phyloP scores from a whole-genome alignment of 805 yeast genomes.

The baker's yeast (Saccharomyces cerevisiae) region DNA sequence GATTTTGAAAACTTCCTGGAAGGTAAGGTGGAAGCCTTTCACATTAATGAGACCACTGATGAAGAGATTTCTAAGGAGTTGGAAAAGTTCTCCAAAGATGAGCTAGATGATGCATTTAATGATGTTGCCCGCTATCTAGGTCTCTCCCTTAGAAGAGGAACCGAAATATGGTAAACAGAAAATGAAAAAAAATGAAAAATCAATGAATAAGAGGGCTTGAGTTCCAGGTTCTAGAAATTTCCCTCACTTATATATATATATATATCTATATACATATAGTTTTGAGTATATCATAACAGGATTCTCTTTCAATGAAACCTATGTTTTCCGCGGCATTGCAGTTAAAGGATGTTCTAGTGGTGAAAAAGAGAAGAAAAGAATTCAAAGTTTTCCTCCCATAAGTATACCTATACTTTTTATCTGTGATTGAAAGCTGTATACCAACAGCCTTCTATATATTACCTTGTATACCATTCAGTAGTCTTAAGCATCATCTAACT shows the following conservation, averaged over 20 bases:
- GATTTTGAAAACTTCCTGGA: conserved; percentile 43
- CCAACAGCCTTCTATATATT: background rate
- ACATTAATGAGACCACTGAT: conserved; percentile 29
- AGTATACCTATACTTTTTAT: too few species aligned
- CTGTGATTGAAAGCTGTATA: background rate
- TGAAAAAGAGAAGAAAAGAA: too few species aligned
- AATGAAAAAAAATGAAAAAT: background rate
- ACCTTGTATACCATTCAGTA: background rate
- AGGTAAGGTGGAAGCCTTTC: conserved; percentile 40
- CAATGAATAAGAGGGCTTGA: background rate
- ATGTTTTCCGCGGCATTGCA: background rate
- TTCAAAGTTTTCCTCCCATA: background rate
- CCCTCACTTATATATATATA: too few species aligned
- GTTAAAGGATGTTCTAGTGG: background rate
- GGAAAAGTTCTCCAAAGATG: conserved; percentile 35
- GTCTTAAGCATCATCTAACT: background rate
- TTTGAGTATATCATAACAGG: background rate
- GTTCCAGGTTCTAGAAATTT: too few species aligned
- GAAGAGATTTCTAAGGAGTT: conserved; percentile 26
- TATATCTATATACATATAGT: background rate
- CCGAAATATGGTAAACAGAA: conserved; percentile 39
- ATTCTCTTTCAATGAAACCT: background rate
- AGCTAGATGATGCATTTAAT: conserved; percentile 47
- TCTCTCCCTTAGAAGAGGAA: conserved; percentile 44
- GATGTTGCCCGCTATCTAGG: conserved; percentile 67